Conservation (phyloP, 2,329 filamentous ascomycete species). For the Aspergillus flavus region DNA sequence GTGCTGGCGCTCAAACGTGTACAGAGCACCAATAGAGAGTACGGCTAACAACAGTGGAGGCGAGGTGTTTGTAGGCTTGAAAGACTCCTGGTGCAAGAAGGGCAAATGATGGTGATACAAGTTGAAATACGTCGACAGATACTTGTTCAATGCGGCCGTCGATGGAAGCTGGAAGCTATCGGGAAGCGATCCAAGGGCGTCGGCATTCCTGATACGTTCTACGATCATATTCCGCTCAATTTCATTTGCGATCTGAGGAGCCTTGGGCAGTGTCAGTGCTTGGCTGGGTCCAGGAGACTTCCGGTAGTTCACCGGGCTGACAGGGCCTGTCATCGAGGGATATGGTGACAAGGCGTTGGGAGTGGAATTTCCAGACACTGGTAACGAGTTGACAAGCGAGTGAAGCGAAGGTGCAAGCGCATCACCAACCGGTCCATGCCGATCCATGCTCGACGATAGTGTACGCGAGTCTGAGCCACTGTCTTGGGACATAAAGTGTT, state of each 20-base stretch:
- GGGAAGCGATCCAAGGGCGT: slow-evolving; percentile 78
- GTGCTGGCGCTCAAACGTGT: slow-evolving; percentile 95
- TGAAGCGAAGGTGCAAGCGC: slow-evolving; percentile 67
- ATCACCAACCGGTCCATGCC: slow-evolving; percentile 61
- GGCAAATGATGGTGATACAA: slow-evolving; percentile 96
- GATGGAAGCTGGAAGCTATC: slow-evolving; percentile 88
- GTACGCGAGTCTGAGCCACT: slow-evolving; percentile 59
- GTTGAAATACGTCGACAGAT: slow-evolving; percentile 93
- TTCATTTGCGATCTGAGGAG: slow-evolving; percentile 80
- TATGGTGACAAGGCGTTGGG: slow-evolving; percentile 75
- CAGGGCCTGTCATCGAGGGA: slow-evolving; percentile 66
- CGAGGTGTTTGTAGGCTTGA: slow-evolving; percentile 76
- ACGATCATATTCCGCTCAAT: slow-evolving; percentile 83
- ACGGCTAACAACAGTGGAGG: slow-evolving; percentile 85
- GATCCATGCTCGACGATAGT: slow-evolving; percentile 69
- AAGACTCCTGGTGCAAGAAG: slow-evolving; percentile 91
- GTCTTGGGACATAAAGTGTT: slow-evolving; percentile 71
- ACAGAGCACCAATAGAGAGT: slow-evolving; percentile 91
- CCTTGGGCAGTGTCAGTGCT: slow-evolving; percentile 65
- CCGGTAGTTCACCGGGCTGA: slow-evolving; percentile 69
- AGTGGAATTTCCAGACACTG: slow-evolving; percentile 69
- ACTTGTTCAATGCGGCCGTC: slow-evolving; percentile 80
- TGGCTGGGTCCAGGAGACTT: slow-evolving; percentile 70
- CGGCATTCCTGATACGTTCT: slow-evolving; percentile 79
- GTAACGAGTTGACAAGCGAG: slow-evolving; percentile 72